phyloP scores from a whole-genome alignment of 345 rosid genomes.

The Capsella bursapastoris region DNA sequence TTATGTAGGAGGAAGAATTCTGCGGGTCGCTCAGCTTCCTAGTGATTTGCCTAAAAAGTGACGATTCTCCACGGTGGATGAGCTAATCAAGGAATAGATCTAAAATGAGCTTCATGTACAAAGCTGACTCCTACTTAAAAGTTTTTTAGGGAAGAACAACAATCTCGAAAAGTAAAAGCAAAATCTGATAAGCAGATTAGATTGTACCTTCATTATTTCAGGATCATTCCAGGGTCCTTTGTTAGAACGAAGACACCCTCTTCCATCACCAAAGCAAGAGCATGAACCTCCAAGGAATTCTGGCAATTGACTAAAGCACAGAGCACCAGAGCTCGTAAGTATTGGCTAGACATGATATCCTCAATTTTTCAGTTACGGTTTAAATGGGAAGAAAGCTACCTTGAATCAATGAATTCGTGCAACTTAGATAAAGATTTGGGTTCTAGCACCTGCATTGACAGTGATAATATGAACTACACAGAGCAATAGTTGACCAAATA shows the following conservation, averaged over 20 bases:
- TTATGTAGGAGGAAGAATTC: constrained; percentile 52
- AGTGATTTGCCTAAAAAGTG: constrained; percentile 63
- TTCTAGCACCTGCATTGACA: constrained; percentile 75
- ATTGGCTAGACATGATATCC: constrained; percentile 10
- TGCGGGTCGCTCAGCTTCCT: constrained; percentile 55
- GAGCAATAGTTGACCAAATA: constrained; percentile 16
- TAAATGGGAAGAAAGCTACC: constrained; percentile 52
- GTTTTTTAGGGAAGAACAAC: constrained; percentile 9
- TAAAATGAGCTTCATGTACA: constrained; percentile 33
- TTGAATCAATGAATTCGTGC: constrained; percentile 78
- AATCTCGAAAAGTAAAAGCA: constrained; percentile 11
- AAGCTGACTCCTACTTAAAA: constrained; percentile 28
- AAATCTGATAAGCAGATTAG: constrained; percentile 7
- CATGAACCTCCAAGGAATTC: constrained; percentile 95
- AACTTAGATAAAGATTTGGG: constrained; percentile 71
- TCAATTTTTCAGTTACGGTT: not conserved
- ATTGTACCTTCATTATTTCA: constrained; percentile 78
- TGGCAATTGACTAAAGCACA: constrained; percentile 82
- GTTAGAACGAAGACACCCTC: constrained; percentile 92
- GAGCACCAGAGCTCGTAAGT: constrained; percentile 29
- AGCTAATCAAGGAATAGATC: constrained; percentile 52
- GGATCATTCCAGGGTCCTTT: constrained; percentile 99
- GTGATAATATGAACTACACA: constrained; percentile 31
- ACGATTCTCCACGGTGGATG: constrained; percentile 63
- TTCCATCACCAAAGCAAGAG: constrained; percentile 75